Evolutionary conservation across 495 filamentous ascomycete species (phyloP).

Genomic region (Penicillium cosmopolitanum): DNA sequence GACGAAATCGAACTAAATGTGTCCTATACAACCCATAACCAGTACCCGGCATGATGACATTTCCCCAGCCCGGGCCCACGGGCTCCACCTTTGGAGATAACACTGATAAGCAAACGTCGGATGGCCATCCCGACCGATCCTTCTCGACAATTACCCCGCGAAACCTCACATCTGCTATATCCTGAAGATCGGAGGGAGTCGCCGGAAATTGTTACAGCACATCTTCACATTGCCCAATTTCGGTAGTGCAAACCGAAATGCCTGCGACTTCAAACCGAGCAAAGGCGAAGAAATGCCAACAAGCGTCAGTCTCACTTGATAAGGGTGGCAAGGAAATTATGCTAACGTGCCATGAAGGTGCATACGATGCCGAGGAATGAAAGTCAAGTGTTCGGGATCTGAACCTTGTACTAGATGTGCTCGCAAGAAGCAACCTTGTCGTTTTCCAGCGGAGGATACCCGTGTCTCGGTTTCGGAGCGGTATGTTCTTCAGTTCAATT

Average conservation of each 20-base stretch:
- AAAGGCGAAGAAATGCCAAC: slow-evolving; percentile 31
- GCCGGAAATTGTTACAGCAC: slow-evolving; percentile 10
- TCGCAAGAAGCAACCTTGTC: slow-evolving; percentile 34
- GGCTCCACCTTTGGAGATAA: slow-evolving; percentile 4
- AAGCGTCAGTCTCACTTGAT: slow-evolving; percentile 22
- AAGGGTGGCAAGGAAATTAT: neutral
- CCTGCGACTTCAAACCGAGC: slow-evolving; percentile 15
- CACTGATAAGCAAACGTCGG: slow-evolving; percentile 26
- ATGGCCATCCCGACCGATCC: slow-evolving; percentile 18
- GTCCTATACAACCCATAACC: too few species aligned
- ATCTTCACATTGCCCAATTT: neutral
- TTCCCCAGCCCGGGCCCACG: neutral
- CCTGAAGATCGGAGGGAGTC: slow-evolving; percentile 21
- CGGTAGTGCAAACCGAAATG: slow-evolving; percentile 18
- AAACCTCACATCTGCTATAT: neutral
- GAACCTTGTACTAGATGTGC: slow-evolving; percentile 38
- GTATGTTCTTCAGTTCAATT: slow-evolving; percentile 16
- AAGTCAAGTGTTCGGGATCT: slow-evolving; percentile 42
- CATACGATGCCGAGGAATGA: slow-evolving; percentile 43
- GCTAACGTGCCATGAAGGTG: slow-evolving; percentile 22
- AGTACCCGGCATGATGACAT: neutral
- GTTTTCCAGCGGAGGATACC: slow-evolving; percentile 35
- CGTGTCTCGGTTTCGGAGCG: slow-evolving; percentile 38
- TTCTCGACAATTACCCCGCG: slow-evolving; percentile 17
- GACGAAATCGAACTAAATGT: too few species aligned